Evolutionary conservation across 1,284 basidiomycete species (phyloP), one percentile per base, ranked within the genome.

Genomic region (Volvariella surrecta): DNA sequence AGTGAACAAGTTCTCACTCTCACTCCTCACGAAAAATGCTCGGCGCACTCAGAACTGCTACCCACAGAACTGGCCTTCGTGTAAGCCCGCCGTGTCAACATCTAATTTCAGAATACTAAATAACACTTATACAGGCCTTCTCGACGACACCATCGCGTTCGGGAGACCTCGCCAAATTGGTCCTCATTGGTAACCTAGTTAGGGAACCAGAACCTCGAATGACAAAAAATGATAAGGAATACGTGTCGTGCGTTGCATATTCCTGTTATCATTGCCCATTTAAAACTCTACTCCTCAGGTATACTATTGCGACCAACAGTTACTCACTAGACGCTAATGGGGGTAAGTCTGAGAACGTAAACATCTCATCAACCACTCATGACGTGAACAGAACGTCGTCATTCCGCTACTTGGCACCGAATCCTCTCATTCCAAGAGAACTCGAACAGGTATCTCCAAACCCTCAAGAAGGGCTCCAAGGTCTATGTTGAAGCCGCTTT

Each of bases 401-500:
- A 71, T 19, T 53, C 70, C 1, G 67, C 64, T 2, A 82, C 82
- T 19, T 91, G 81, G 77, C 89, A 91, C 56, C 67, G 76, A 38
- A 55, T 91, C 40, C 57, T 88, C 41, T 87, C 81, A 24, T 90
- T 90, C 67, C 64, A 64, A 20, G 68, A 78, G 6, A 9, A 39
- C 32, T 53, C 73, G 15, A 81, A 79, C 51, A 74, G 67, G 46
- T 86, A 73, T 54, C 72, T 91, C 21, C 68, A 67, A 45, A 76
- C 61, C 24, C 59, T 91, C 18, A 71, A 59, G 53, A 85, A 82
- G 51, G 89, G 88, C 2, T 66, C 73, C 37, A 75, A 68, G 45
- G 86, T 89, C 17, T 89, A 79, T 50, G 84, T 84, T 15, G 87
- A 89, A 56, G 79, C 85, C 21, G 71, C 68, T 52, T 87, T 73